These are phyloP conservation scores for Cyamopsis tetragonoloba DNA, from an alignment of 306 rosid species.

Conservation along the genomic window DNA sequence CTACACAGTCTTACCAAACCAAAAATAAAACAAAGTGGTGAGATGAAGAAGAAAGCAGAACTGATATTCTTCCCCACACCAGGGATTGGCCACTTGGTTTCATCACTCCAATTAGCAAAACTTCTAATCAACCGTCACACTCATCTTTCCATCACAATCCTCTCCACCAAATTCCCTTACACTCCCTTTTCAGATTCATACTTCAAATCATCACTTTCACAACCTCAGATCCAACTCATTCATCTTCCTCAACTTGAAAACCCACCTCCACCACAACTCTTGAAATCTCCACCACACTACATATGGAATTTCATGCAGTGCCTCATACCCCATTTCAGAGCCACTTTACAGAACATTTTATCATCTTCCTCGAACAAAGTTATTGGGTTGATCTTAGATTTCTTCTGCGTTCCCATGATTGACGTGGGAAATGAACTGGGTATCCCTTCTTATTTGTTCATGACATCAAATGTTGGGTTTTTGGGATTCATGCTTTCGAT, in stretches of 20 bases:
- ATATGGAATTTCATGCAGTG: constrained; percentile 27
- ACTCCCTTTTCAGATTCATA: constrained; percentile 34
- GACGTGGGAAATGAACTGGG: constrained; percentile 47
- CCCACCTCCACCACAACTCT: constrained; percentile 30
- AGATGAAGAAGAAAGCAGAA: constrained; percentile 26
- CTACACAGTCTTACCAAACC: too few relatives aligned
- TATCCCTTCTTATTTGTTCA: constrained; percentile 44
- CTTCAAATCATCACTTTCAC: constrained; percentile 35
- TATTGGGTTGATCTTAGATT: constrained; percentile 46
- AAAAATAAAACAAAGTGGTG: background rate
- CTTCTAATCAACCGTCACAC: constrained; percentile 24
- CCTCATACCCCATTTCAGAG: constrained; percentile 31
- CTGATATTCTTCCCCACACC: constrained; percentile 53
- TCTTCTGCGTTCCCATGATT: constrained; percentile 44
- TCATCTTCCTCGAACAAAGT: constrained; percentile 25
- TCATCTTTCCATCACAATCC: constrained; percentile 40
- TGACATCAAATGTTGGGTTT: constrained; percentile 43
- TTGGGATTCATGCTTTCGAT: constrained; percentile 32
- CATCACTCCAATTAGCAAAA: constrained; percentile 50
- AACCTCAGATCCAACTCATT: constrained; percentile 37
- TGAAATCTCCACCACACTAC: constrained; percentile 20
- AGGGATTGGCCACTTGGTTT: constrained; percentile 44
- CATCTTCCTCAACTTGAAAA: constrained; percentile 45
- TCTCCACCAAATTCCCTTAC: constrained; percentile 31
- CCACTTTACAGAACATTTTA: constrained; percentile 24